Evolutionary conservation across 192 early-diverging fungal species (phyloP).

Genomic region (Podila epicladia): DNA sequence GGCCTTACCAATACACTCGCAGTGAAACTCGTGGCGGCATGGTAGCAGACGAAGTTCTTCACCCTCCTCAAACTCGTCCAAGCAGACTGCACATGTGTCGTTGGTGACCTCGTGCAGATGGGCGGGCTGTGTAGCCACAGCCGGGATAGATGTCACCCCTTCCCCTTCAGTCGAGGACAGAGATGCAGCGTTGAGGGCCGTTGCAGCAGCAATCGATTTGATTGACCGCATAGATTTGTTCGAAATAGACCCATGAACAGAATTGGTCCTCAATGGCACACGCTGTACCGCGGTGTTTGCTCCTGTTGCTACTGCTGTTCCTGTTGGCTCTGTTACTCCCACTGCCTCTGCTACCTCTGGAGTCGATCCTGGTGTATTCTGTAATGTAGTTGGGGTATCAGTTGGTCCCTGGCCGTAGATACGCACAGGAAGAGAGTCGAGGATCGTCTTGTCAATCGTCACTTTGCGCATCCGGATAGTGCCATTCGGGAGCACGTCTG

Average conservation of each 20-base stretch:
- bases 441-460: conserved; percentile 20
- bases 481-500: conserved; percentile 33
- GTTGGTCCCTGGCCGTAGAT: conserved; percentile 12
- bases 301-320: neutral
- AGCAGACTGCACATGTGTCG: conserved; percentile 54
- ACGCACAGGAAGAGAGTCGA: conserved; percentile 32
- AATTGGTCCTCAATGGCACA: conserved; percentile 8
- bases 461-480: conserved; percentile 26
- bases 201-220: conserved; percentile 21
- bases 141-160: neutral
- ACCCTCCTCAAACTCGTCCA: conserved; percentile 52
- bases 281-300: neutral
- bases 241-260: conserved; percentile 17
- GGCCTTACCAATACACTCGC: conserved; percentile 50
- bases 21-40: conserved; percentile 52
- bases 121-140: no score
- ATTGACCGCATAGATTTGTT: conserved; percentile 25
- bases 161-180: neutral
- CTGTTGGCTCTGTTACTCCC: neutral
- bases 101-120: conserved; percentile 11
- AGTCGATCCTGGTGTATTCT: no score
- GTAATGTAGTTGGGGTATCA: neutral
- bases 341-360: neutral
- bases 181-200: conserved; percentile 11
- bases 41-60: conserved; percentile 47